These are phyloP conservation scores for Jamesozyma jinghongensis DNA, from an alignment of 805 yeast genomes.

Conservation along the genomic window DNA sequence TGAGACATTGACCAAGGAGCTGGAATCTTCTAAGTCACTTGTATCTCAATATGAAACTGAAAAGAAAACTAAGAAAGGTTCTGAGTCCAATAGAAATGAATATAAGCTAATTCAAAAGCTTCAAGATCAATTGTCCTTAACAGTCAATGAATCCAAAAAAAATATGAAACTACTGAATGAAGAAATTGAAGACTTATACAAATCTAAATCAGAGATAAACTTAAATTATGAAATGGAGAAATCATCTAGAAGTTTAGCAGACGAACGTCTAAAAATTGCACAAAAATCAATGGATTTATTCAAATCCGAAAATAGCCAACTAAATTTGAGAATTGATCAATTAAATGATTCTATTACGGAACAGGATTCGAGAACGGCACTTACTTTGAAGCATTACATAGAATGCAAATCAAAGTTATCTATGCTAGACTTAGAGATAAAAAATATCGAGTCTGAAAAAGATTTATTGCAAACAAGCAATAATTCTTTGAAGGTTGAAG, in stretches of 20 bases:
- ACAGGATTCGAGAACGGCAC: constrained; percentile 43
- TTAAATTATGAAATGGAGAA: constrained; percentile 45
- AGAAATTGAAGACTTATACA: constrained; percentile 34
- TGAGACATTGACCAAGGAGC: constrained; percentile 50
- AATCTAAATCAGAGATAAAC: constrained; percentile 39
- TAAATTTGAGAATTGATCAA: constrained; percentile 32
- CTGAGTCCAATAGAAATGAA: neutral
- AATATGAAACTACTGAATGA: constrained; percentile 43
- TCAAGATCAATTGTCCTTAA: constrained; percentile 15
- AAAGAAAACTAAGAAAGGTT: neutral
- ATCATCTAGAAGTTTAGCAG: constrained; percentile 44
- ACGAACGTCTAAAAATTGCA: constrained; percentile 40
- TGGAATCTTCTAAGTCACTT: constrained; percentile 46
- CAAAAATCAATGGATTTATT: constrained; percentile 34
- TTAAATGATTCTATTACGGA: constrained; percentile 36
- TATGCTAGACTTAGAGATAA: constrained; percentile 36
- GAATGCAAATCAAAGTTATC: constrained; percentile 41
- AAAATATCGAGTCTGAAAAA: constrained; percentile 47
- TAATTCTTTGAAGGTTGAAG: constrained; percentile 43
- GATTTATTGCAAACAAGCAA: constrained; percentile 42
- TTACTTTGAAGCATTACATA: constrained; percentile 45
- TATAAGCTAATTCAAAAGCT: constrained; percentile 19
- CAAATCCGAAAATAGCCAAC: constrained; percentile 38
- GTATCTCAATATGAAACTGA: constrained; percentile 12
- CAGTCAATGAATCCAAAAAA: constrained; percentile 31